These are phyloP conservation scores for Rhododendron williamsianum DNA, from an alignment of 148 eudicot species.

Conservation along the genomic window DNA sequence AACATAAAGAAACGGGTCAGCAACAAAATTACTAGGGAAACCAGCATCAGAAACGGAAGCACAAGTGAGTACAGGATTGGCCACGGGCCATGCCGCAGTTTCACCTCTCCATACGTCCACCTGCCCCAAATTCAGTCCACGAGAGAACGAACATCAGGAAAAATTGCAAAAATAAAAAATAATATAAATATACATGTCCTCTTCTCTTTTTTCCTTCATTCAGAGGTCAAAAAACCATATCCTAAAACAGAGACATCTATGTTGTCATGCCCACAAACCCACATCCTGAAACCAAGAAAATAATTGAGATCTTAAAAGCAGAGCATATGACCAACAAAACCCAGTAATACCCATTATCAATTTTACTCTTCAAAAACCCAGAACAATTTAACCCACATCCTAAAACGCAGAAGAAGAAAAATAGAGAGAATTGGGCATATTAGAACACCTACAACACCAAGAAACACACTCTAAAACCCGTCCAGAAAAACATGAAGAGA, in stretches of 20 bases:
- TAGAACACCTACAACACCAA: neutral
- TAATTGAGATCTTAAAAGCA: neutral
- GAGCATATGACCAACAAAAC: neutral
- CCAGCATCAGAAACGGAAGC: constrained; percentile 72
- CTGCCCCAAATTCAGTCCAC: constrained; percentile 31
- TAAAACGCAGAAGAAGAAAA: neutral
- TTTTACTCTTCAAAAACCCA: neutral
- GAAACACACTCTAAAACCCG: neutral
- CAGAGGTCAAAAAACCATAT: neutral
- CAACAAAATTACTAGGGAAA: constrained; percentile 88
- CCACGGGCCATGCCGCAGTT: constrained; percentile 83
- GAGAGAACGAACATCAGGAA: neutral
- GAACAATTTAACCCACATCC: neutral
- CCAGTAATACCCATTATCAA: neutral
- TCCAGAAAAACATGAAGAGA: neutral
- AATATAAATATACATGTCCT: neutral
- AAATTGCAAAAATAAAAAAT: neutral
- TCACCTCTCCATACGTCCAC: constrained; percentile 47
- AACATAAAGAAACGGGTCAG: constrained; percentile 84
- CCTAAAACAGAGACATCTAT: neutral
- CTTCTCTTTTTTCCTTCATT: neutral
- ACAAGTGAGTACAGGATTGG: constrained; percentile 86
- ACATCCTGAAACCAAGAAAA: neutral
- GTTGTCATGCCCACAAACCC: neutral
- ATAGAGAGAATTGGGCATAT: neutral